A percentile compares a stretch with the other conserved stretches of the same genome.
phyloP scores from a whole-genome alignment of 2,329 filamentous ascomycete species.

The Talaromyces sp. region DNA sequence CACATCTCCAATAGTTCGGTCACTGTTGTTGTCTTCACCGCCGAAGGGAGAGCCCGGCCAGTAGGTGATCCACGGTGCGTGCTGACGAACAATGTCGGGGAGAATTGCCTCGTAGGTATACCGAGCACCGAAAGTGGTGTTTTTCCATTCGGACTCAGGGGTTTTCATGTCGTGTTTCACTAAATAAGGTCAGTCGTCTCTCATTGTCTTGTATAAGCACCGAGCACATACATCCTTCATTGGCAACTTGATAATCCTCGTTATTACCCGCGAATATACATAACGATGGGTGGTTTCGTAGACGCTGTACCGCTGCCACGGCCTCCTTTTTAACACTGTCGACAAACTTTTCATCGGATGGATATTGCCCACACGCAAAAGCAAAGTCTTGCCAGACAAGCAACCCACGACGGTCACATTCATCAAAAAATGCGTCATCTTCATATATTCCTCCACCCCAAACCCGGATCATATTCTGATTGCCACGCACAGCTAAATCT shows the following conservation, averaged over 20 bases:
- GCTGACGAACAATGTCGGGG: slow-evolving; percentile 55
- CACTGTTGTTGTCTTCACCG: slow-evolving; percentile 67
- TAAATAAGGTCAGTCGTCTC: neutral
- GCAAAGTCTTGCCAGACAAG: slow-evolving; percentile 76
- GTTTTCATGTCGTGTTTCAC: neutral
- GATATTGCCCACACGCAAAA: slow-evolving; percentile 67
- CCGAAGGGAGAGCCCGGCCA: slow-evolving; percentile 47
- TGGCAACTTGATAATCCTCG: slow-evolving; percentile 60
- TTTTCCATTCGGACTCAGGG: slow-evolving; percentile 63
- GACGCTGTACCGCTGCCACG: slow-evolving; percentile 53
- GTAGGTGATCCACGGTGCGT: slow-evolving; percentile 39
- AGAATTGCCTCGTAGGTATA: slow-evolving; percentile 81
- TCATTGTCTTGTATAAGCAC: slow-evolving; percentile 22
- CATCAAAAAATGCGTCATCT: slow-evolving; percentile 60
- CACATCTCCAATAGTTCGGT: slow-evolving; percentile 74
- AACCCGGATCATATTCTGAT: slow-evolving; percentile 52
- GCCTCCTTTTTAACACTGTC: slow-evolving; percentile 58
- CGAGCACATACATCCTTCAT: slow-evolving; percentile 64
- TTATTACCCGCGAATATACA: slow-evolving; percentile 83
- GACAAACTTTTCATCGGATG: slow-evolving; percentile 55
- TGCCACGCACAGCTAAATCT: slow-evolving; percentile 48
- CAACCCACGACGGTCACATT: slow-evolving; percentile 65
- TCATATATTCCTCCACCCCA: slow-evolving; percentile 47
- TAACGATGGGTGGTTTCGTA: slow-evolving; percentile 74
- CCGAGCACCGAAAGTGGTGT: slow-evolving; percentile 71